Base-by-base conservation (phyloP, 352 stramenopile genomes). In the Peronospora belbahrii region DNA sequence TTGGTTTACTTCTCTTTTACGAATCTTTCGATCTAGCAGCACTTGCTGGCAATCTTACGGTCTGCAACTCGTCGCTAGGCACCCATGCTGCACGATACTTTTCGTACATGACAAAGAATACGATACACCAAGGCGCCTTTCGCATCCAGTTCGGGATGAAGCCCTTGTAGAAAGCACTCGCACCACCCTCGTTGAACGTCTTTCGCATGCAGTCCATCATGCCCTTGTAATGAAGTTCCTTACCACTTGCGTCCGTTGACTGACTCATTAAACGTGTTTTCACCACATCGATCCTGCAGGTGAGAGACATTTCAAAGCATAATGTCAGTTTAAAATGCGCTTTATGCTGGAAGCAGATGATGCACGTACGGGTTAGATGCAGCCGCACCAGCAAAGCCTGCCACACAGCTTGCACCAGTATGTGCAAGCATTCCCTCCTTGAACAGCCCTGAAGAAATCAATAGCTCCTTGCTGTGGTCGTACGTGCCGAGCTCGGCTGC, bases 91-190 rank as follows among this genome's bases (percentile, higher is more conserved):
- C 62, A 14, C 78, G 73, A 42, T 86, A 85, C 44, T 88, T 74
- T 52, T 94, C 83, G 55, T 92, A 94, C 14, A 73, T 76, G 42
- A 94, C 70, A 57, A 94, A 94, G 62, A 91, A 92, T 44, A 91
- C 71, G 36, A 89, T 56, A 48, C 78, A 91, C 80, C 81, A 92
- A 33, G 80, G 79, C 7, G 77, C 81, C 56, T 94, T 90, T 10
- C 83, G 75, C 74, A 89, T 86, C 76, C 75, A 91, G 66, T 92
- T 90, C 6, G 83, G 81, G 17, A 86, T 71, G 43, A 94, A 94
- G 10, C 82, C 82, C 43, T 84, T 91, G 69, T 94, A 94, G 35
- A 94, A 87, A 5, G 80, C 78, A 27, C 59, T 38, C 7, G 58
- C 22, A 10, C 82, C 80, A n/a, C 78, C 77, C 22, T 85, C 74